phyloP scores from a whole-genome alignment of 2,329 filamentous ascomycete genomes.

The Pseudocercospora ulei region DNA sequence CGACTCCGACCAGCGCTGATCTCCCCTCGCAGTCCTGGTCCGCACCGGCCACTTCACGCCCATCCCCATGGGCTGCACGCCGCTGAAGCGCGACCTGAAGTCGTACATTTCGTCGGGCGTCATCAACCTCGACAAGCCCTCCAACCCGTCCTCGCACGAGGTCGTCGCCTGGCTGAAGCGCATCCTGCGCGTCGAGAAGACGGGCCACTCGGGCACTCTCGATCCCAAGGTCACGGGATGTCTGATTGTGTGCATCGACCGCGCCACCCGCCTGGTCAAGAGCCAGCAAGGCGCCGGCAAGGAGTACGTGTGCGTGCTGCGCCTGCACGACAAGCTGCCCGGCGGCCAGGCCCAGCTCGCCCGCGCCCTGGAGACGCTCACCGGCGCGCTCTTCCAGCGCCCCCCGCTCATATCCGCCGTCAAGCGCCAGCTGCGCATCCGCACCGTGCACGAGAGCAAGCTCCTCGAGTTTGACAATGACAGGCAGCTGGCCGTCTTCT shows the following conservation, averaged over 20 bases:
- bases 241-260: slow-evolving; percentile 89
- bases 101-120: slow-evolving; percentile 95
- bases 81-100: slow-evolving; percentile 88
- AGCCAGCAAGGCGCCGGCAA: slow-evolving; percentile 98
- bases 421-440: slow-evolving; percentile 95
- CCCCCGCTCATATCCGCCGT: slow-evolving; percentile 96
- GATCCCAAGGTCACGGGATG: slow-evolving; percentile 97
- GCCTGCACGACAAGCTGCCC: slow-evolving; percentile 88
- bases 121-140: slow-evolving; percentile 96
- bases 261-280: slow-evolving; percentile 94
- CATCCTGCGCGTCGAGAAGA: slow-evolving; percentile 90
- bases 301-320: slow-evolving; percentile 93
- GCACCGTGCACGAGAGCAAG: slow-evolving; percentile 96
- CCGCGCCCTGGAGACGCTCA: slow-evolving; percentile 87
- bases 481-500: slow-evolving; percentile 93
- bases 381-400: slow-evolving; percentile 91
- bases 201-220: slow-evolving; percentile 93
- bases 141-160: slow-evolving; percentile 95
- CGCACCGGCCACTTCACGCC: slow-evolving; percentile 95
- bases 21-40: slow-evolving; percentile 58
- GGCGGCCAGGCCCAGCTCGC: slow-evolving; percentile 89
- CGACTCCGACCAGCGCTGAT: slow-evolving; percentile 25
- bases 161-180: slow-evolving; percentile 99
- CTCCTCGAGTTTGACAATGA: slow-evolving; percentile 96
- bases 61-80: slow-evolving; percentile 84